A percentile compares a stretch with the other conserved stretches of the same genome.
These are phyloP conservation scores for Plasmodium gonderi DNA, from an alignment of 169 alveolate species.

Conservation along the genomic window DNA sequence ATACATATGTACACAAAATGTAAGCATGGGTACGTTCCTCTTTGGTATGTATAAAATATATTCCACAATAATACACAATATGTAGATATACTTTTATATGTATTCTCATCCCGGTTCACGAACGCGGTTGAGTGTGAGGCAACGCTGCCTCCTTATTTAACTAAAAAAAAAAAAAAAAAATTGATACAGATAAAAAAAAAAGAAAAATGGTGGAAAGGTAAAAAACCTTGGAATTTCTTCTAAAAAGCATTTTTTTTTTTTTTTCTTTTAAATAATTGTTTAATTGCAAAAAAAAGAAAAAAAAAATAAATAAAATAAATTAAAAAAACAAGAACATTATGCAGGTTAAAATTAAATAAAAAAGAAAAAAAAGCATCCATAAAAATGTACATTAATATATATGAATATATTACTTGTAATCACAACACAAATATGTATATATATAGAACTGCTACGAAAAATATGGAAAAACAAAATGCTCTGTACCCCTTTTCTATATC, in stretches of 20 bases:
- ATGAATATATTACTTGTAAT: too few species aligned
- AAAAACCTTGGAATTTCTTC: not conserved
- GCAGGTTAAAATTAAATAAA: not conserved
- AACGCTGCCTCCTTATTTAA: not conserved
- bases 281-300: not conserved
- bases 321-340: not conserved
- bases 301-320: too few species aligned
- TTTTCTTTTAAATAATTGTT: not conserved
- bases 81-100: not conserved
- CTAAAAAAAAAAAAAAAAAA: not conserved
- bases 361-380: not conserved
- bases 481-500: too few species aligned
- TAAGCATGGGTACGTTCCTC: not conserved
- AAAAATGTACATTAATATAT: not conserved
- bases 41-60: not conserved
- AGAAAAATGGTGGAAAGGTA: not conserved
- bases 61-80: too few species aligned
- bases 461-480: too few species aligned
- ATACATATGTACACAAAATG: not conserved
- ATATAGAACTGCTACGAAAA: not conserved
- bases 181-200: not conserved
- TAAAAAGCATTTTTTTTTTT: not conserved
- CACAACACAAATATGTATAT: not conserved
- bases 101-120: not conserved
- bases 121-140: not conserved